phyloP scores from a whole-genome alignment of 108 stramenopile species.

The Cyclotella sp. region DNA sequence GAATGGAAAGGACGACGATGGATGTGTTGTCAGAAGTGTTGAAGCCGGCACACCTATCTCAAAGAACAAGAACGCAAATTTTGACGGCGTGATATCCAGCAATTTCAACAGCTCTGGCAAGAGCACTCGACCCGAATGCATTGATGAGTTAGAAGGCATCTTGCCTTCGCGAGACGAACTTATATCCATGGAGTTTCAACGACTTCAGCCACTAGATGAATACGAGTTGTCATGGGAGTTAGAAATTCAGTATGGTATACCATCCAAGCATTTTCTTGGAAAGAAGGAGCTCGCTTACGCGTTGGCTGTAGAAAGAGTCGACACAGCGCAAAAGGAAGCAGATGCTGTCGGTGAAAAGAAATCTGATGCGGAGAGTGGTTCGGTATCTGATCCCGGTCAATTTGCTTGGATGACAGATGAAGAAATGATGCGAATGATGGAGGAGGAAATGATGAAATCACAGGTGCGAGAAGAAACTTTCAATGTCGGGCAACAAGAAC shows the following conservation, averaged over 20 bases:
- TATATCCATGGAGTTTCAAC: conserved; percentile 48
- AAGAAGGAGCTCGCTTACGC: conserved; percentile 55
- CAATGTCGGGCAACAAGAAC: conserved; percentile 7
- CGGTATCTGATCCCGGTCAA: not conserved
- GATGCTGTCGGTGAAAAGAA: conserved; percentile 12
- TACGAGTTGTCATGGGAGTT: conserved; percentile 36
- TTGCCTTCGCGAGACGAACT: conserved; percentile 36
- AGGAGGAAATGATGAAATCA: conserved; percentile 45
- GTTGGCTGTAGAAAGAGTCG: conserved; percentile 48
- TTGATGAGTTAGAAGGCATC: conserved; percentile 5
- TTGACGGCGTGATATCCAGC: not conserved
- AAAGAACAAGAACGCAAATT: conserved; percentile 28
- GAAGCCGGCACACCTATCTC: conserved; percentile 21
- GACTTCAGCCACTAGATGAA: conserved; percentile 38
- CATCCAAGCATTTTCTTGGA: conserved; percentile 52
- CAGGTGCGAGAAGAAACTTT: not conserved
- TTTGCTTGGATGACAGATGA: conserved; percentile 40
- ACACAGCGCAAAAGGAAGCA: conserved; percentile 27
- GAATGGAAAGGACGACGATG: conserved; percentile 20
- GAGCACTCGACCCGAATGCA: conserved; percentile 8
- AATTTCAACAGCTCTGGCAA: conserved; percentile 5
- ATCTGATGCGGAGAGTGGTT: conserved; percentile 11
- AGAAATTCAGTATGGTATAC: conserved; percentile 48
- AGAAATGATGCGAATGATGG: conserved; percentile 55
- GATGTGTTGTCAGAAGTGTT: conserved; percentile 22